phyloP scores from a whole-genome alignment of 2,329 filamentous ascomycete species.

The Trichoderma sp. region DNA sequence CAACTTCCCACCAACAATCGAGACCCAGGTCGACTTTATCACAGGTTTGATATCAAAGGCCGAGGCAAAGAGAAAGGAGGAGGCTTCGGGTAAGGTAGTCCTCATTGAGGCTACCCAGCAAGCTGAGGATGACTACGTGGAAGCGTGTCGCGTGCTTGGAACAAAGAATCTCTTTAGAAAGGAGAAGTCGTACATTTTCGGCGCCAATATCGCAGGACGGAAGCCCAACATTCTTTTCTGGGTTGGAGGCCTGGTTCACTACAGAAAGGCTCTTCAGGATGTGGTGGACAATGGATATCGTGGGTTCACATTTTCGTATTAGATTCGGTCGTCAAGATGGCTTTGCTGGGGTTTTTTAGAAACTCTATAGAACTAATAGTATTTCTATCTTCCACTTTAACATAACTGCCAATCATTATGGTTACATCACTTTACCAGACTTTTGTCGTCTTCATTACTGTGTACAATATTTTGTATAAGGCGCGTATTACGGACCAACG shows the following conservation, averaged over 20 bases:
- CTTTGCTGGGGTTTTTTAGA: too few species aligned
- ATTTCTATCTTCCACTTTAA: background rate
- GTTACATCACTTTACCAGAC: too few species aligned
- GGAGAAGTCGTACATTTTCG: background rate
- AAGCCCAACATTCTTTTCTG: background rate
- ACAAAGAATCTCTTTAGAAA: background rate
- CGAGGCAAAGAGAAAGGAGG: background rate
- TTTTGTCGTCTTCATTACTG: background rate
- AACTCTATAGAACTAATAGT: background rate
- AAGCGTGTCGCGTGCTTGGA: background rate
- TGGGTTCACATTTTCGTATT: background rate
- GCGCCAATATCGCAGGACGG: background rate
- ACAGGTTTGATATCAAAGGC: background rate
- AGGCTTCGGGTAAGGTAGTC: background rate
- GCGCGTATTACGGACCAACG: background rate
- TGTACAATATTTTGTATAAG: background rate
- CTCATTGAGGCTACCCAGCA: background rate
- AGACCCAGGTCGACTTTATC: background rate
- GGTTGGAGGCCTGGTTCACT: background rate
- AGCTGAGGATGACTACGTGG: background rate
- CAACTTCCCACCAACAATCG: background rate
- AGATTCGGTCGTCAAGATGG: background rate
- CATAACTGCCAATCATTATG: background rate
- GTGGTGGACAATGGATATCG: background rate
- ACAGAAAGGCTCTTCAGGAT: background rate